Percentiles rank a stretch among this genome's conserved stretches.
Conservation (phyloP, 1,284 basidiomycete genomes). For the Apiotrichum domesticum region DNA sequence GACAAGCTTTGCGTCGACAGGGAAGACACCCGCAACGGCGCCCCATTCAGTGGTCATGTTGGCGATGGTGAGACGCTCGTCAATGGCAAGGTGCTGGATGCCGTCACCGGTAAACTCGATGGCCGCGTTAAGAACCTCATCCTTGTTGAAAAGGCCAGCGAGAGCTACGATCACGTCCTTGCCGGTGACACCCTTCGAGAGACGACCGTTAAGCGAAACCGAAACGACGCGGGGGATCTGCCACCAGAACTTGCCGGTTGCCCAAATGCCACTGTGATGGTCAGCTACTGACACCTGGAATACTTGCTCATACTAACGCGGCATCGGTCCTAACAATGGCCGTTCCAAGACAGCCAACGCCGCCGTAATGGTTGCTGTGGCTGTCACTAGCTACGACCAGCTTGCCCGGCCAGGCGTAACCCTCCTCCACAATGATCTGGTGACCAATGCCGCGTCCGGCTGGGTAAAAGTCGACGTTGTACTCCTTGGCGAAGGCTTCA, state of each 20-base stretch:
- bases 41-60: constrained; percentile 99
- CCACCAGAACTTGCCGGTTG: constrained; percentile 99
- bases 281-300: not conserved
- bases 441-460: constrained; percentile 98
- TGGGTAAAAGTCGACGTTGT: constrained; percentile 91
- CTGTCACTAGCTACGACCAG: constrained; percentile 93
- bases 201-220: constrained; percentile 78
- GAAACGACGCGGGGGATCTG: constrained; percentile 95
- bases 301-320: constrained; percentile 29
- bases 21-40: constrained; percentile 91
- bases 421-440: constrained; percentile 90
- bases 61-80: constrained; percentile 89
- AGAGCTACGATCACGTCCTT: constrained; percentile 98
- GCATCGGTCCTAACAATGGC: constrained; percentile 78
- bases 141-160: constrained; percentile 92
- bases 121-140: constrained; percentile 96
- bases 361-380: constrained; percentile 95
- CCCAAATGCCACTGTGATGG: constrained; percentile 70
- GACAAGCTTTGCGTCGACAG: constrained; percentile 75
- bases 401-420: constrained; percentile 89
- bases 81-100: constrained; percentile 69
- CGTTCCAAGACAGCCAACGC: constrained; percentile 93
- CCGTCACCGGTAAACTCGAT: constrained; percentile 97
- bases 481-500: constrained; percentile 79
- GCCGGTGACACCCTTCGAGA: constrained; percentile 86